Evolutionary conservation across 202 grass and related monocot species (phyloP), one percentile per base, ranked within the genome.

Genomic region (Hordeum pubiflorum): DNA sequence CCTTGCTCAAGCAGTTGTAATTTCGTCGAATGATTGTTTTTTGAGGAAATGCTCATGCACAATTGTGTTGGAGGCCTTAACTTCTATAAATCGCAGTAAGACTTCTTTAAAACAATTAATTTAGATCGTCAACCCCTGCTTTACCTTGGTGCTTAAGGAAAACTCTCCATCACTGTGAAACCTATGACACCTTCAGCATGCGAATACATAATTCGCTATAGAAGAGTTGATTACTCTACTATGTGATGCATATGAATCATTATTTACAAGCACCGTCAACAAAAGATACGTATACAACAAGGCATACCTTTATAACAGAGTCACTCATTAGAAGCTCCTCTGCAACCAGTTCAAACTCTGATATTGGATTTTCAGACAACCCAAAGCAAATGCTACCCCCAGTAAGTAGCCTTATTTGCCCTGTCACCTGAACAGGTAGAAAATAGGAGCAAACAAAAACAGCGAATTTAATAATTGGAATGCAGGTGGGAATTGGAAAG

Each of bases 281-380:
- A 20, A 60, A 41, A 5, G 41, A 27, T 48, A 14, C 73, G n/a
- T 21, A 74, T 22, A 34, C 60, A 74, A 61, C 75, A 29, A 52
- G 24, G 38, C 81, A 75, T 86, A 87, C 96, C 96, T 93, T 98
- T 82, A 98, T 98, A 84, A 98, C 86, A 76, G 96, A 91, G 81
- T 98, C 96, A 64, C 96, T 98, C 88, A 98, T 93, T 56, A 98
- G 83, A 93, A 98, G 96, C 77, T 98, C 96, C 83, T 98, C 96
- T 40, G 96, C 96, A 83, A 98, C 96, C 70, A 98, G 74, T 44
- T 98, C 96, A 91, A 98, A 98, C 83, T 98, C 96, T 41, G 96
- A 99, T 81, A 99, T 91, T 72, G 96, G 96, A 91, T 90, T 92
- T 73, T 95, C 92, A 69, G 87, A 88, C 41, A 99, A 83, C 46